These are phyloP conservation scores for Fraxinus sp. DNA, from an alignment of 305 asterid genomes.

Conservation along the genomic window DNA sequence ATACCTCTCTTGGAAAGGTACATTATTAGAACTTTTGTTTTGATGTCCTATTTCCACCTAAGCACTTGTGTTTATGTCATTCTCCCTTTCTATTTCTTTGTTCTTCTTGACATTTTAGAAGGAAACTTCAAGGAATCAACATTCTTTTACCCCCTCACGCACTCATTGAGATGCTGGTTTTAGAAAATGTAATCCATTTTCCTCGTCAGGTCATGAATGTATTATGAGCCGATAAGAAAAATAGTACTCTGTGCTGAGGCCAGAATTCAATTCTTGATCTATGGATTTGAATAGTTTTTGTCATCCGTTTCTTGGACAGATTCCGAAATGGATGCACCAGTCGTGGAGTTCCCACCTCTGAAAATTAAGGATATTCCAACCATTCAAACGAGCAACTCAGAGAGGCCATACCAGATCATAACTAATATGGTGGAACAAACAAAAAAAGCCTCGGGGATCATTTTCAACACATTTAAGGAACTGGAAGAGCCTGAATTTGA, in stretches of 20 bases:
- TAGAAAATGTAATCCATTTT: too few species aligned
- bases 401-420: neutral
- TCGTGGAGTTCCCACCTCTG: slow-evolving; percentile 13
- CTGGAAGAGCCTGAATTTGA: slow-evolving; percentile 15
- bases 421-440: neutral
- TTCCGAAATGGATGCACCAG: slow-evolving; percentile 16
- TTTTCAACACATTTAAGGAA: slow-evolving; percentile 22
- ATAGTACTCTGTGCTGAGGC: neutral
- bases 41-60: neutral
- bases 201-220: too few species aligned
- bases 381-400: neutral
- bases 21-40: neutral
- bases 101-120: neutral
- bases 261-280: neutral
- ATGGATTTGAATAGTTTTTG: neutral
- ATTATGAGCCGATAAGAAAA: neutral
- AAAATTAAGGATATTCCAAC: slow-evolving; percentile 19
- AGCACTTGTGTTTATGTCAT: neutral
- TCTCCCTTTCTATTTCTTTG: too few species aligned
- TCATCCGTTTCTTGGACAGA: neutral
- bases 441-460: slow-evolving; percentile 5
- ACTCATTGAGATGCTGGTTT: neutral
- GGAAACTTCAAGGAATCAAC: neutral
- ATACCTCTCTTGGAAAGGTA: slow-evolving; percentile 32
- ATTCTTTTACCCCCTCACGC: neutral